These are phyloP conservation scores for Aspergillus sergii DNA, from an alignment of 2,329 filamentous ascomycete species.

Conservation along the genomic window DNA sequence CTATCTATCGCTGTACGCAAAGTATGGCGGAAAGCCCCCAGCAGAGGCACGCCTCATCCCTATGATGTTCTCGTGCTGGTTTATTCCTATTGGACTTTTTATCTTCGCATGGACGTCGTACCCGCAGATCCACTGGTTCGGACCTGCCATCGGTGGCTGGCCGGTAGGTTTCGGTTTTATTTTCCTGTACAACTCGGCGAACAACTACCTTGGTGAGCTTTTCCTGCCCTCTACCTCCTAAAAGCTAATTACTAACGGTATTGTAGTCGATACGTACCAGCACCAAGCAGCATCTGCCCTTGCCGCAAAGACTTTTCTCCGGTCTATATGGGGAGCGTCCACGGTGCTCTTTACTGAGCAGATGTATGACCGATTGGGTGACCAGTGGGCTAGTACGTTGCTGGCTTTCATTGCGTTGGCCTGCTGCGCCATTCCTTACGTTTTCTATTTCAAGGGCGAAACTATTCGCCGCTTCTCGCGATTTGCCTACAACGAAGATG, in stretches of 20 bases:
- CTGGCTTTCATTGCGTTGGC: slow-evolving; percentile 73
- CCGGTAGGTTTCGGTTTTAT: slow-evolving; percentile 80
- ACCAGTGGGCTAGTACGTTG: slow-evolving; percentile 75
- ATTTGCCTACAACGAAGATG: slow-evolving; percentile 69
- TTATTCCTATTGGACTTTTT: slow-evolving; percentile 67
- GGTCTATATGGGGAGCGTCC: slow-evolving; percentile 77
- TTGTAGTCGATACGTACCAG: slow-evolving; percentile 63
- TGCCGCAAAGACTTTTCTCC: slow-evolving; percentile 78
- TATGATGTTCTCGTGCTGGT: slow-evolving; percentile 79
- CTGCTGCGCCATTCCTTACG: slow-evolving; percentile 80
- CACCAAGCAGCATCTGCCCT: slow-evolving; percentile 79
- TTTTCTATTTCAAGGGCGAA: slow-evolving; percentile 79
- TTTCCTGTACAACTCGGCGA: slow-evolving; percentile 78
- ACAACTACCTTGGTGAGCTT: slow-evolving; percentile 64
- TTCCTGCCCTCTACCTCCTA: not conserved
- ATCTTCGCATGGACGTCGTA: slow-evolving; percentile 74
- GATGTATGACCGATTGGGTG: slow-evolving; percentile 73
- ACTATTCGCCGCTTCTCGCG: slow-evolving; percentile 68
- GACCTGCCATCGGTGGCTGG: slow-evolving; percentile 70
- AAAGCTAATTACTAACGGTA: slow-evolving; percentile 13
- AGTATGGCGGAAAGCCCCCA: slow-evolving; percentile 72
- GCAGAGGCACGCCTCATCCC: slow-evolving; percentile 78
- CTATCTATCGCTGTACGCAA: slow-evolving; percentile 66
- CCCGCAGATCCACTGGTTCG: slow-evolving; percentile 66
- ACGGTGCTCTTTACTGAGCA: slow-evolving; percentile 79